Conservation (phyloP, 1,284 basidiomycete genomes). For the Cryptococcus sp. region DNA sequence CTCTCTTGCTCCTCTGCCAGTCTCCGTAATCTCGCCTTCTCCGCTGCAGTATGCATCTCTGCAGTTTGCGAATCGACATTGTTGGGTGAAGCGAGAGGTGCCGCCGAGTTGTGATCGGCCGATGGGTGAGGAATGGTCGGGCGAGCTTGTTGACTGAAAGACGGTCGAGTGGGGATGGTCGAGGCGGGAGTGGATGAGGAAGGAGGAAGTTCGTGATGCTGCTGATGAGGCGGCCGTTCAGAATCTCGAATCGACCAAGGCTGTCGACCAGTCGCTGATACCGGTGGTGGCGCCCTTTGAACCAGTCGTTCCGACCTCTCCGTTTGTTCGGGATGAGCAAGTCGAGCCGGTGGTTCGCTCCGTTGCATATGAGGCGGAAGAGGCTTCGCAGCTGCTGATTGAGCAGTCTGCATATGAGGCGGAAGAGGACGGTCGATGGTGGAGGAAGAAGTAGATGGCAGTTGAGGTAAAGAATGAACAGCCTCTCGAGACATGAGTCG, state of each 20-base stretch:
- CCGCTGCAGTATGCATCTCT: constrained; percentile 84
- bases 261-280: constrained; percentile 4
- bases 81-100: background rate
- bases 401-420: constrained; percentile 8
- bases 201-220: constrained; percentile 39
- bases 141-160: constrained; percentile 9
- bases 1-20: constrained; percentile 82
- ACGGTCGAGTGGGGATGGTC: background rate
- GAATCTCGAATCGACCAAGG: constrained; percentile 13
- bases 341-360: background rate
- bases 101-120: background rate
- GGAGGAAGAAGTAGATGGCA: too few relatives aligned
- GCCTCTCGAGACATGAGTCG: constrained; percentile 28
- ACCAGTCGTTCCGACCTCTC: background rate
- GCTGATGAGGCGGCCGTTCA: constrained; percentile 15
- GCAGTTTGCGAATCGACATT: constrained; percentile 60
- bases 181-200: constrained; percentile 4
- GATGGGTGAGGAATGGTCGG: background rate
- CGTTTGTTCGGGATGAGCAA: background rate
- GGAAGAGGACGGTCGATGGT: too few relatives aligned
- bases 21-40: constrained; percentile 63
- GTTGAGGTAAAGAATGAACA: too few relatives aligned
- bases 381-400: constrained; percentile 14
- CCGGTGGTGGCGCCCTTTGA: constrained; percentile 1
- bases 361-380: constrained; percentile 18